Evolutionary conservation across 1,284 basidiomycete genomes (phyloP), one percentile per base, ranked within the genome.

Genomic region (Austroboletus novae-zelandiae): DNA sequence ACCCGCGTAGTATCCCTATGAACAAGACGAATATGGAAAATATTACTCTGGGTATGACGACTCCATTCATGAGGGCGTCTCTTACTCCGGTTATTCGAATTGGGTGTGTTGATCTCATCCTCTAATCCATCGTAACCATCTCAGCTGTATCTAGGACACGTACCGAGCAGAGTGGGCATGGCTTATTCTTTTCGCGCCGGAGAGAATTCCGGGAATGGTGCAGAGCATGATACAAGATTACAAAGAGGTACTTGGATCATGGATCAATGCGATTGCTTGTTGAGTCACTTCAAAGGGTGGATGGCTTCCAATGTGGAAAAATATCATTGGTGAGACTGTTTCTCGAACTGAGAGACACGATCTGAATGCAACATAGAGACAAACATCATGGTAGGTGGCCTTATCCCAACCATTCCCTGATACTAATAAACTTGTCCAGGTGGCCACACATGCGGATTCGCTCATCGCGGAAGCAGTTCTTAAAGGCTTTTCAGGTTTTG

Each of bases 241-340:
- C 60, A 66, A 74, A 51, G 77, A 88, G 71, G 84, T 82, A 53
- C 43, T 5, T 23, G 34, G 35, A n/a, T 9, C n/a, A 13, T 18
- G 5, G n/a, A n/a, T n/a, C 2, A 9, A 15, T 5, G 2, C 10
- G 15, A 44, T 45, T 11, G 3, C 13, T 41, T 29, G 25, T 41
- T 58, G 51, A 47, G 20, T 45, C 23, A 23, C 15, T 42, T 10
- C 8, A 40, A 13, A 91, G 80, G 82, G 87, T 25, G 91, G 91
- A 5, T 90, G 89, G 86, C 69, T 93, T 41, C 91, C 91, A 0
- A 92, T 93, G 89, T 93, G 91, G 90, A 91, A 91, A 70, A 93
- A 92, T 57, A 79, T 92, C 15, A 81, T 89, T 53, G 89, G 83
- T 84, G 44, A 53, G 72, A 54, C 11, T 20, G 8, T 29, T 15